Conservation (phyloP, 1,139 yeast genomes). For the Diutina ranongensis region DNA sequence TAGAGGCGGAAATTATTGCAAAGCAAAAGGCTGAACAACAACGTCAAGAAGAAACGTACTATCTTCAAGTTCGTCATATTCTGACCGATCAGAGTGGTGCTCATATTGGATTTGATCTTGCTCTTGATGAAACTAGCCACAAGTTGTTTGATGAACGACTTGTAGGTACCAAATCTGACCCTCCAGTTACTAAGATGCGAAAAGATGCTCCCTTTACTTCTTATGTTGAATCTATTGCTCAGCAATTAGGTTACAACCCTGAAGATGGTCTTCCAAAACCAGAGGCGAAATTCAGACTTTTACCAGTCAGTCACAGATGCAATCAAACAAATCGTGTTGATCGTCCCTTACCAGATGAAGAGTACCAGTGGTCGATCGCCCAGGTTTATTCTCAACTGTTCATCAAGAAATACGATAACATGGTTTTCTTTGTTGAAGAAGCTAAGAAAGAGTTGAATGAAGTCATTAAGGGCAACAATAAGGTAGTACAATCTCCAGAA, state of each 20-base stretch:
- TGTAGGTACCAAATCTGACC: conserved; percentile 17
- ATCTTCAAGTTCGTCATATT: conserved; percentile 47
- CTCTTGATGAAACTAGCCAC: conserved; percentile 39
- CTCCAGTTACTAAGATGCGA: conserved; percentile 40
- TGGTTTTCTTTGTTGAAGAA: conserved; percentile 39
- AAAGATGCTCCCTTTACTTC: conserved; percentile 45
- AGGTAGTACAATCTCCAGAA: conserved; percentile 12
- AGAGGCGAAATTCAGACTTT: conserved; percentile 35
- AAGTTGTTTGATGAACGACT: conserved; percentile 33
- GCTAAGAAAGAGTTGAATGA: conserved; percentile 21
- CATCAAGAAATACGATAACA: conserved; percentile 30
- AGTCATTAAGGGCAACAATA: conserved; percentile 11
- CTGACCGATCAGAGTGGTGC: conserved; percentile 39
- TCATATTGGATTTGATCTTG: conserved; percentile 69
- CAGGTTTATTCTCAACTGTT: conserved; percentile 32
- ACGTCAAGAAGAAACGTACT: conserved; percentile 70
- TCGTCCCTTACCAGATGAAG: conserved; percentile 30
- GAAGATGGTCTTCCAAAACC: not conserved
- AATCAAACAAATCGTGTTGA: conserved; percentile 67
- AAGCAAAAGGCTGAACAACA: conserved; percentile 47
- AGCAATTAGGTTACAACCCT: conserved; percentile 20
- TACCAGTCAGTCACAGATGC: conserved; percentile 59
- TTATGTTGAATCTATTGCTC: conserved; percentile 39
- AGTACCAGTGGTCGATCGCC: conserved; percentile 17
- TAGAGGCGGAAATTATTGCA: conserved; percentile 50